Conservation (phyloP, 306 rosid genomes). For the Malus sylvestris region DNA sequence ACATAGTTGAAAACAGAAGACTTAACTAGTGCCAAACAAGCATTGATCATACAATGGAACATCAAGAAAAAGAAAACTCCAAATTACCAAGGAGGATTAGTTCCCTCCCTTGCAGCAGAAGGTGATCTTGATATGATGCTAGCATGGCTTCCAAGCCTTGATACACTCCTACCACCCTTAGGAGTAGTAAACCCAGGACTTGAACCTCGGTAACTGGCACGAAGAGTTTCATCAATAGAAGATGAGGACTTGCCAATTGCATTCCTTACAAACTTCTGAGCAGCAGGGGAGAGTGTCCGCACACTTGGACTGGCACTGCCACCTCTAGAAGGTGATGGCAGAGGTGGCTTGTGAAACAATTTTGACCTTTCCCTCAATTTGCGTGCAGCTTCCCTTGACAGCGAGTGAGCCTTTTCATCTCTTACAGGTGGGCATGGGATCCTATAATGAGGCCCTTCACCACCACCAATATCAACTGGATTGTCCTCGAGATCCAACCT, state of each 20-base stretch:
- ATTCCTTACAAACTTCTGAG: constrained; percentile 91
- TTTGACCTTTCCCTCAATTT: constrained; percentile 79
- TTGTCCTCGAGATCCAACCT: constrained; percentile 87
- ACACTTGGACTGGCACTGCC: constrained; percentile 90
- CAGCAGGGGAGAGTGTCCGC: constrained; percentile 82
- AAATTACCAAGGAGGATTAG: constrained; percentile 74
- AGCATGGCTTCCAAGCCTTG: constrained; percentile 70
- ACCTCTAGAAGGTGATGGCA: constrained; percentile 80
- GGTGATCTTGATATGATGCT: constrained; percentile 76
- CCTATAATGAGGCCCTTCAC: constrained; percentile 84
- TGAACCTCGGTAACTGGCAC: constrained; percentile 91
- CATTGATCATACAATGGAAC: constrained; percentile 1
- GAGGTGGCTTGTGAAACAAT: constrained; percentile 78
- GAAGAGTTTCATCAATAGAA: constrained; percentile 83
- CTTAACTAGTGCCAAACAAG: neutral
- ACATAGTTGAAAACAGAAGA: neutral
- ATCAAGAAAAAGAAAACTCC: constrained; percentile 12
- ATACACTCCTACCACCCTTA: constrained; percentile 64
- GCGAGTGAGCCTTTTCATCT: constrained; percentile 88
- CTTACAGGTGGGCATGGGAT: constrained; percentile 66
- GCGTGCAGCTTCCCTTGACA: constrained; percentile 82
- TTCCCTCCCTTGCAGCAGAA: constrained; percentile 68
- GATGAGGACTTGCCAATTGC: constrained; percentile 76
- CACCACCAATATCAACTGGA: constrained; percentile 76
- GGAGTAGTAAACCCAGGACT: constrained; percentile 76